A percentile compares a stretch with the other conserved stretches of the same genome.
Conservation (phyloP, 2,329 filamentous ascomycete species). For the Microcera coccophila region DNA sequence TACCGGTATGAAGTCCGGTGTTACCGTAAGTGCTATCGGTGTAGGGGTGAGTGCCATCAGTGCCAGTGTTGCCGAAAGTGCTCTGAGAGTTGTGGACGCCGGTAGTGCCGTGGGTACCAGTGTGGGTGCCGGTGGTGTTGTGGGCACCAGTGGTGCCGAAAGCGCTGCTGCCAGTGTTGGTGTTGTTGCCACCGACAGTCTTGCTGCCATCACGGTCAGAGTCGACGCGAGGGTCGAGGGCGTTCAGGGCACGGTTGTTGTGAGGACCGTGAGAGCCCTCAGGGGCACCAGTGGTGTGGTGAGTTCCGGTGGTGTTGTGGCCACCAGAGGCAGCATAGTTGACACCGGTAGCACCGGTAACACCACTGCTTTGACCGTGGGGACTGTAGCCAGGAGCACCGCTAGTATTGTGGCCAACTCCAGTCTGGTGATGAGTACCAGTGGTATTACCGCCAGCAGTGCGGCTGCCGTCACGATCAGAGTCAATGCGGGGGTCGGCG, state of each 20-base stretch:
- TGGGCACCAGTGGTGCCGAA: conserved; percentile 16
- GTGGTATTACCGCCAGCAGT: conserved; percentile 21
- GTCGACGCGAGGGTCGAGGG: conserved; percentile 49
- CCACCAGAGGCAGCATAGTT: conserved; percentile 3
- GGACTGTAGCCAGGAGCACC: no score
- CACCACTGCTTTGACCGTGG: no score
- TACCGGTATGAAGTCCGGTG: no score
- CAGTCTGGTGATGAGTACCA: no score
- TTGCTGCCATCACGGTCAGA: conserved; percentile 41
- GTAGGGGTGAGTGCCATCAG: no score
- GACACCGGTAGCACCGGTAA: conserved; percentile 27
- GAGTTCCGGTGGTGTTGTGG: neutral
- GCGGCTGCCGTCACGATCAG: conserved; percentile 43
- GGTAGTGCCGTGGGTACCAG: conserved; percentile 1
- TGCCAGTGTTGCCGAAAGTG: no score
- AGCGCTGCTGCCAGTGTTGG: conserved; percentile 8
- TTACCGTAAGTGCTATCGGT: no score
- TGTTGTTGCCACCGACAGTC: conserved; percentile 20
- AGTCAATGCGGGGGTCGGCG: conserved; percentile 51
- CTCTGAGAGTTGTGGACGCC: neutral
- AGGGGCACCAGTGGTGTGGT: conserved; percentile 2
- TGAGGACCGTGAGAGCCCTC: conserved; percentile 20
- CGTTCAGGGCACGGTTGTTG: conserved; percentile 34
- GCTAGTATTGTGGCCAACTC: no score
- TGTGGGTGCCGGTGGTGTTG: neutral